Base-by-base conservation (phyloP, 78 protist genomes). In the Dictyostelium purpureum region DNA sequence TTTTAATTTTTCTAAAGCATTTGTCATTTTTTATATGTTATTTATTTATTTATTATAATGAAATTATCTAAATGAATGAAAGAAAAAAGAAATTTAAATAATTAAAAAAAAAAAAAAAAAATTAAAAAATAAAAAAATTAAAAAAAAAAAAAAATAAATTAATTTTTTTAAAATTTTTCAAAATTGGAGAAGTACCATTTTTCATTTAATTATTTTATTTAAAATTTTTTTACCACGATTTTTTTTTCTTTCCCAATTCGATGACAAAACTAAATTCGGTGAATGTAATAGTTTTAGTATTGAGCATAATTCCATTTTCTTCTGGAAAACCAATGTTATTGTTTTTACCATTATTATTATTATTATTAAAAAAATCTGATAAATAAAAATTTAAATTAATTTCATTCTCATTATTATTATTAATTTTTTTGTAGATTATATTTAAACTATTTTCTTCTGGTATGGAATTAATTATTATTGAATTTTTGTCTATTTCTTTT, bases 1-100 rank as follows among this genome's bases (percentile, higher is more conserved):
- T 38, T 71, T 85, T 31, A 85, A 73, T 73, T 85, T 59, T 59
- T 85, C 91, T 59, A 85, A 85, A 19, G 91, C 91, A 63, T 85
- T 71, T 16, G 91, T 24, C 91, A 85, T 85, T 18, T 54, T 73
- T 33, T 19, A 40, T 57, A 6, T 38, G 9, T 49, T 74, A 19
- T 74, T n/a, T 45, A 49, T 7, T 47, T 67, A 38, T 18, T 28
- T 33, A 28, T 57, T 24, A 31, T 63, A 33, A 33, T 24, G 0
- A 33, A 14, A n/a, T n/a, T n/a, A n/a, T n/a, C n/a, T n/a, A n/a
- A n/a, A n/a, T 19, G 65, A 21, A 16, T 19, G 65, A 19, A 19
- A 7, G 5, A 21, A 40, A 71, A 71, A 71, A 28, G 45, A 45
- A 28, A 47, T 43, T 12, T 45, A 71, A 28, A 71, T 26, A 28